Base-by-base conservation (phyloP, 1,284 basidiomycete genomes). In the Peniophora sp. region DNA sequence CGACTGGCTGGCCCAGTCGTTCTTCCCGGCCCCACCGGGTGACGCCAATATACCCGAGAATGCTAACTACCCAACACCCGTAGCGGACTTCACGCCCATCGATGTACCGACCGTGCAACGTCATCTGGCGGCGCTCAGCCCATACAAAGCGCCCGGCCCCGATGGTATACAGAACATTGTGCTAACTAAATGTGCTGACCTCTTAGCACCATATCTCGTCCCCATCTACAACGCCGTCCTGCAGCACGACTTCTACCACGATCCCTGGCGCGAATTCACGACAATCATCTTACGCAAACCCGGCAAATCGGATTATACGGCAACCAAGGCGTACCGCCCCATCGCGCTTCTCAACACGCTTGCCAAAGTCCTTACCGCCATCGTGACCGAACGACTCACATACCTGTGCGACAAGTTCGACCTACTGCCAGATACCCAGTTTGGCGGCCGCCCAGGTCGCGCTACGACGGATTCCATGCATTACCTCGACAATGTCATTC, bases 271-370 rank as follows among this genome's bases (percentile, higher is more conserved):
- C 19, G 25, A 53, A 0, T 66, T 61, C 2, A 55, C 54, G 10
- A 72, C 69, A 1, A 56, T 69, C 0, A 68, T 72, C 0, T 52
- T 76, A 0, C 52, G 61, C 12, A 77, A 78, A 52, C 70, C 68
- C 2, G 67, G 67, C 0, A 65, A 66, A 24, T 23, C 62, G 0
- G 61, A 66, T 54, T 75, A 77, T 57, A 53, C 57, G 0, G 44
- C 59, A 0, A 55, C 70, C 0, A 65, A 65, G 17, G 58, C 72
- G 0, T 74, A 68, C 52, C 56, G 69, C 0, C 73, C 73, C 0
- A 72, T 76, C 0, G 66, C 66, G 0, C 67, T 77, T 1, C 58
- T 69, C 0, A 60, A 66, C 50, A 66, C 62, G 8, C 57, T 71
- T 16, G 62, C 62, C 2, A 74, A 73, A 47, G 53, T 69, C 2